Evolutionary conservation across 1,284 basidiomycete species (phyloP).

Genomic region (Papiliotrema nemorosa): DNA sequence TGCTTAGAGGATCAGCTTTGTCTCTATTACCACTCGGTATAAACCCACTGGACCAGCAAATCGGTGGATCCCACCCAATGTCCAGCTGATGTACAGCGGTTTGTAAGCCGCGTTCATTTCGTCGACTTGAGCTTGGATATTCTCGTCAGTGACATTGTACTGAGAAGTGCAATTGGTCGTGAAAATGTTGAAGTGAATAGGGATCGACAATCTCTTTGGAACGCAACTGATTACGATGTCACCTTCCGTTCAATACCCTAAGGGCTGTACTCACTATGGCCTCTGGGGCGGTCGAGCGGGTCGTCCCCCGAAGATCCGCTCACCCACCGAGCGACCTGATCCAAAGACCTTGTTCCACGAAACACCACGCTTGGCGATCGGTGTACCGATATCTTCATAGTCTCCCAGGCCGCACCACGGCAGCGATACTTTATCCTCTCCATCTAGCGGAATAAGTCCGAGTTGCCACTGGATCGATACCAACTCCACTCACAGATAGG

Average conservation of each 20-base stretch:
- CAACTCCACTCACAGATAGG: background rate
- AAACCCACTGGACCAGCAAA: background rate
- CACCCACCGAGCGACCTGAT: background rate
- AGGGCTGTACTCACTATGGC: background rate
- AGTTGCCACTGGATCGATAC: too few relatives aligned
- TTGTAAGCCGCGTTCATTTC: background rate
- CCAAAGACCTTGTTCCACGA: background rate
- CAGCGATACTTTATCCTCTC: background rate
- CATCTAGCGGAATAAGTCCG: too few relatives aligned
- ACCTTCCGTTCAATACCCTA: too few relatives aligned
- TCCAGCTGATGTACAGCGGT: background rate
- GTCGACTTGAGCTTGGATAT: background rate
- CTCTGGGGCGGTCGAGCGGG: background rate
- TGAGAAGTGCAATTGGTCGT: slow-evolving; percentile 1
- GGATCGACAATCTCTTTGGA: background rate
- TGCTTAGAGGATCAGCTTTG: background rate
- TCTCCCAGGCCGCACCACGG: background rate
- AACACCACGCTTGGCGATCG: background rate
- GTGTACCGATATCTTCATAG: background rate
- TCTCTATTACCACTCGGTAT: background rate
- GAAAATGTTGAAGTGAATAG: background rate
- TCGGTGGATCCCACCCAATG: background rate
- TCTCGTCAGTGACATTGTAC: background rate
- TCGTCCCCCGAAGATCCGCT: background rate
- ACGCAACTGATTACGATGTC: background rate